Evolutionary conservation across 257 asterid species (phyloP).

Genomic region (Solanum clarkiae): DNA sequence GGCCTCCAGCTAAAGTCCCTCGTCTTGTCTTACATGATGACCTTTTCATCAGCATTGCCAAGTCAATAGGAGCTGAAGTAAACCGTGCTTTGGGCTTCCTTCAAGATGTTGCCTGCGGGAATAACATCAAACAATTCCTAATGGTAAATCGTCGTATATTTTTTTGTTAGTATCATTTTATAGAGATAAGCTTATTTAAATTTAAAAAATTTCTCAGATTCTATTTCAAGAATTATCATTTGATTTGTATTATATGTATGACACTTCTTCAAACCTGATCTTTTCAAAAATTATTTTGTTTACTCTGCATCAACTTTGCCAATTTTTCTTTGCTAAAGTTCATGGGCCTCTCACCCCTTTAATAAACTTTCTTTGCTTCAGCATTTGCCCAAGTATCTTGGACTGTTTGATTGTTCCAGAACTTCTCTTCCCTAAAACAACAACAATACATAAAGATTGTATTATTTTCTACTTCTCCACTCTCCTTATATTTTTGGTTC

Average conservation of each 20-base stretch:
- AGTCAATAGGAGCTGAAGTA: slow-evolving; percentile 35
- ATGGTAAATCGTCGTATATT: slow-evolving; percentile 17
- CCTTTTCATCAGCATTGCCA: slow-evolving; percentile 39
- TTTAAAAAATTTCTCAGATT: neutral
- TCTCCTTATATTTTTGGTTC: neutral
- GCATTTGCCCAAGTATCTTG: neutral
- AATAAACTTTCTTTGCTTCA: neutral
- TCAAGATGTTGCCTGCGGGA: slow-evolving; percentile 57
- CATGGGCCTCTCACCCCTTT: neutral
- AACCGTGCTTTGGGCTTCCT: slow-evolving; percentile 37
- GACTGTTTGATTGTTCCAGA: neutral
- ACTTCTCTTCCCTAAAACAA: neutral
- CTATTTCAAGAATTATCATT: neutral
- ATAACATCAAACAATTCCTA: slow-evolving; percentile 53
- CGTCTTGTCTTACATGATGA: slow-evolving; percentile 51
- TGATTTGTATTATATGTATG: neutral
- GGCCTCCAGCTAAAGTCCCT: slow-evolving; percentile 46
- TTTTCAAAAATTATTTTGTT: neutral
- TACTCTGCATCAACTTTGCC: neutral
- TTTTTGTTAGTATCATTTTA: neutral
- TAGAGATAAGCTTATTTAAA: neutral
- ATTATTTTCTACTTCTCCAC: neutral
- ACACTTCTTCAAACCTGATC: neutral
- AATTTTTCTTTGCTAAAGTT: neutral
- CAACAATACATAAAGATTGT: neutral